phyloP scores from a whole-genome alignment of 768 basidiomycete genomes.

The Russula emetica region DNA sequence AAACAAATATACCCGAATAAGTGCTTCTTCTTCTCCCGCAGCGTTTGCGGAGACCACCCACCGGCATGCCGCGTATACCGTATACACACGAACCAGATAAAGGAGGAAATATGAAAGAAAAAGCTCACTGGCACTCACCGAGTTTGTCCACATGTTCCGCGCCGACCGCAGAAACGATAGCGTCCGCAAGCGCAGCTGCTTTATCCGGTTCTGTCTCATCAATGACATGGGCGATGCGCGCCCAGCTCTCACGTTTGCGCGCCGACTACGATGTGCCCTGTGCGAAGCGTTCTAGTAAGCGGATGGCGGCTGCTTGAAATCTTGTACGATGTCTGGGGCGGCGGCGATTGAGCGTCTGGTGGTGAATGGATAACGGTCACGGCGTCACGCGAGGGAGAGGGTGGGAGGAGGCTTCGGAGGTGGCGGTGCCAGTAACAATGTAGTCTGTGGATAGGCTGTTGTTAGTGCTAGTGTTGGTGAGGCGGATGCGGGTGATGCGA shows the following conservation, averaged over 20 bases:
- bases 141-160: constrained; percentile 69
- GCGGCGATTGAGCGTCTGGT: too few species aligned
- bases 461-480: too few species aligned
- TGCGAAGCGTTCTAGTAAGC: constrained; percentile 61
- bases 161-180: constrained; percentile 57
- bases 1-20: background rate
- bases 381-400: too few species aligned
- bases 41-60: constrained; percentile 24
- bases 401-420: too few species aligned
- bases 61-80: too few species aligned
- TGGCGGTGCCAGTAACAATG: too few species aligned
- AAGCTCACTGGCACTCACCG: constrained; percentile 41
- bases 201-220: constrained; percentile 64
- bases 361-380: too few species aligned
- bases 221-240: constrained; percentile 64
- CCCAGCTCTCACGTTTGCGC: constrained; percentile 56
- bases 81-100: background rate
- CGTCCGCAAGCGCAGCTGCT: constrained; percentile 73
- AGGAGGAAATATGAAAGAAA: background rate
- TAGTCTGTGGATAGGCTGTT: too few species aligned
- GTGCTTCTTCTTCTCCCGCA: background rate
- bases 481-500: too few species aligned
- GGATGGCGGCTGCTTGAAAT: too few species aligned
- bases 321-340: too few species aligned
- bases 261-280: constrained; percentile 41